Conservation (phyloP, 306 rosid genomes). For the Prinsepia uniflora region DNA sequence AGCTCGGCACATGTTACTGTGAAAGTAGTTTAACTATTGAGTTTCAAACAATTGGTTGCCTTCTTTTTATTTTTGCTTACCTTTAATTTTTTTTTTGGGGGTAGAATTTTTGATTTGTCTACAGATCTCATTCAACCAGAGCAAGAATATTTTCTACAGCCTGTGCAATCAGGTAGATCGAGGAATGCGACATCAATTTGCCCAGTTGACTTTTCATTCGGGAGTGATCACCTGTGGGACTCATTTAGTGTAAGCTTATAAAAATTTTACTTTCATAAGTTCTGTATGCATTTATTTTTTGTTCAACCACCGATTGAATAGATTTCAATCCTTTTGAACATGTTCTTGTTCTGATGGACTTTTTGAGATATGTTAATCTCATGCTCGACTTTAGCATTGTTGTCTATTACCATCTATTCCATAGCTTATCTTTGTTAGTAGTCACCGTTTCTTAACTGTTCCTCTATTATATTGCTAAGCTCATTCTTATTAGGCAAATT, state of each 20-base stretch:
- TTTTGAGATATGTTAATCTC: background rate
- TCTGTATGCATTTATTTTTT: constrained; percentile 7
- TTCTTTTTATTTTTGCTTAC: constrained; percentile 1
- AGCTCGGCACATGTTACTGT: background rate
- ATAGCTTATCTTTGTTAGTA: background rate
- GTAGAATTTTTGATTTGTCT: constrained; percentile 84
- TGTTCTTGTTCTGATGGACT: background rate
- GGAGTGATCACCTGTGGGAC: constrained; percentile 96
- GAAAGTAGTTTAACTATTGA: background rate
- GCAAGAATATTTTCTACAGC: constrained; percentile 94
- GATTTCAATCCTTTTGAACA: background rate
- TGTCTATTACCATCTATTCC: constrained; percentile 4
- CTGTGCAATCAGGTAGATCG: constrained; percentile 66
- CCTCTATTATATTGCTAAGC: background rate
- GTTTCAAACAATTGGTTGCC: background rate
- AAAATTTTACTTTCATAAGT: constrained; percentile 13
- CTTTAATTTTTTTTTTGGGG: constrained; percentile 16
- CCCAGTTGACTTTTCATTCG: constrained; percentile 91
- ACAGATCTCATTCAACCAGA: constrained; percentile 74
- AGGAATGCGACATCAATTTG: constrained; percentile 82
- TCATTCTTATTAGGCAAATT: background rate
- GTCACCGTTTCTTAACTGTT: background rate
- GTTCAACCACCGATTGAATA: background rate
- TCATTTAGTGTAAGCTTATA: constrained; percentile 70
- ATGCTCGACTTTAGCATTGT: background rate